Evolutionary conservation across 257 asterid species (phyloP).

Genomic region (Anisodus tanguticus): DNA sequence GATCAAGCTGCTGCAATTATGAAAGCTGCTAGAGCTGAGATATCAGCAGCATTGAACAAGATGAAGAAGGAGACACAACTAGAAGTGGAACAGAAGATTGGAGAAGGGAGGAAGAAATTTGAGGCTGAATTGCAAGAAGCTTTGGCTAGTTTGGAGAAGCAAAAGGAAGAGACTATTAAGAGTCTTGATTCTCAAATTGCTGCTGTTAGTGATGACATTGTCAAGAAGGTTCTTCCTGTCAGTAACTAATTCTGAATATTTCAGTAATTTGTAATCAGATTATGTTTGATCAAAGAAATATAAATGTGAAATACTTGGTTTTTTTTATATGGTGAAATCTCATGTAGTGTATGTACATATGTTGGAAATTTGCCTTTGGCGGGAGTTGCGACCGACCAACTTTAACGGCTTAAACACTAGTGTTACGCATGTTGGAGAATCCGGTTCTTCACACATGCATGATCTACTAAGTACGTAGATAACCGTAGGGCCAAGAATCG

Average conservation of each 20-base stretch:
- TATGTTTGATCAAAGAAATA: neutral
- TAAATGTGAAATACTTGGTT: neutral
- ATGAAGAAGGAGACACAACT: constrained; percentile 92
- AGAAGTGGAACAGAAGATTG: constrained; percentile 80
- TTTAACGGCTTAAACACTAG: too few species aligned
- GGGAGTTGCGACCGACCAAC: too few species aligned
- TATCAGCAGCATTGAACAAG: constrained; percentile 82
- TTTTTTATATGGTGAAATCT: neutral
- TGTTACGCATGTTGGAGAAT: too few species aligned
- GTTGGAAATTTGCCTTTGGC: too few species aligned
- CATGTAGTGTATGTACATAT: too few species aligned
- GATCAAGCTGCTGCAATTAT: constrained; percentile 76
- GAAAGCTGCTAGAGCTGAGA: constrained; percentile 95
- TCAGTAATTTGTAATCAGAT: neutral
- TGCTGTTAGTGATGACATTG: constrained; percentile 76
- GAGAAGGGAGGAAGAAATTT: constrained; percentile 81
- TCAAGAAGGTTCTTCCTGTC: constrained; percentile 89
- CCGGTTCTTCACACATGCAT: too few species aligned
- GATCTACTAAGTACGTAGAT: too few species aligned
- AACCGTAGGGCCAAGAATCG: too few species aligned
- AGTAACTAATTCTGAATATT: constrained; percentile 26
- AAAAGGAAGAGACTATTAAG: constrained; percentile 76
- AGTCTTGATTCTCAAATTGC: constrained; percentile 91
- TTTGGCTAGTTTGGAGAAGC: constrained; percentile 63
- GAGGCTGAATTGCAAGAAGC: constrained; percentile 92